Percentiles rank a stretch among this genome's conserved stretches.
Evolutionary conservation across 257 asterid genomes (phyloP).

Genomic region (Misopates orontium): DNA sequence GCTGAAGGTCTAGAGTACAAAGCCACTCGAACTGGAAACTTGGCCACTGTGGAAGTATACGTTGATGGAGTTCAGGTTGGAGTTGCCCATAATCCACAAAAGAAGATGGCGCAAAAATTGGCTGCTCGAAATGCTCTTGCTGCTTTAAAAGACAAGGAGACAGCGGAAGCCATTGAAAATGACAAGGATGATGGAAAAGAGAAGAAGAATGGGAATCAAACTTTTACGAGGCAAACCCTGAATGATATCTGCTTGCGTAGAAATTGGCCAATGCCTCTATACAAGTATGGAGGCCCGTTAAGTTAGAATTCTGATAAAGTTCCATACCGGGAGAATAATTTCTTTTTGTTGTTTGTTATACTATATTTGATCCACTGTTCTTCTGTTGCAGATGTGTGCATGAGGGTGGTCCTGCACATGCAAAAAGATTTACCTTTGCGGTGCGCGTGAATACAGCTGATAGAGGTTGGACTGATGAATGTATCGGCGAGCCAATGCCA

Average conservation of each 20-base stretch:
- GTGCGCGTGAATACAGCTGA: slow-evolving; percentile 89
- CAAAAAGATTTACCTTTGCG: slow-evolving; percentile 84
- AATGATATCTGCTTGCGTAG: slow-evolving; percentile 90
- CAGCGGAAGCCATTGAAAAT: slow-evolving; percentile 57
- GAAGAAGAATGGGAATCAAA: slow-evolving; percentile 71
- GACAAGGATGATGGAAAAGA: slow-evolving; percentile 55
- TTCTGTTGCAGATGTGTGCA: slow-evolving; percentile 56
- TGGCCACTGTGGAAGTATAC: slow-evolving; percentile 90
- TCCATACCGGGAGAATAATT: background rate
- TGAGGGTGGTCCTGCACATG: slow-evolving; percentile 99
- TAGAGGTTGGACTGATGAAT: slow-evolving; percentile 92
- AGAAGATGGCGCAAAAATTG: slow-evolving; percentile 98
- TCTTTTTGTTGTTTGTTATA: background rate
- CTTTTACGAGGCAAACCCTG: slow-evolving; percentile 90
- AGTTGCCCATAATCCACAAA: slow-evolving; percentile 82
- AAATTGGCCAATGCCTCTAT: slow-evolving; percentile 98
- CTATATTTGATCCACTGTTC: background rate
- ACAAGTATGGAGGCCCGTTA: slow-evolving; percentile 47
- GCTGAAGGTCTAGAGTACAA: slow-evolving; percentile 97
- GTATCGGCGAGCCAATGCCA: slow-evolving; percentile 97
- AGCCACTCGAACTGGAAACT: slow-evolving; percentile 74
- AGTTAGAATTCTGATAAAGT: background rate
- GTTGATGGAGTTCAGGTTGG: slow-evolving; percentile 91
- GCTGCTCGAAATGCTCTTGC: slow-evolving; percentile 97
- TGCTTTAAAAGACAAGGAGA: slow-evolving; percentile 79